phyloP scores from a whole-genome alignment of 1,284 basidiomycete species.

The Sporisorium iseilematis-ciliati region DNA sequence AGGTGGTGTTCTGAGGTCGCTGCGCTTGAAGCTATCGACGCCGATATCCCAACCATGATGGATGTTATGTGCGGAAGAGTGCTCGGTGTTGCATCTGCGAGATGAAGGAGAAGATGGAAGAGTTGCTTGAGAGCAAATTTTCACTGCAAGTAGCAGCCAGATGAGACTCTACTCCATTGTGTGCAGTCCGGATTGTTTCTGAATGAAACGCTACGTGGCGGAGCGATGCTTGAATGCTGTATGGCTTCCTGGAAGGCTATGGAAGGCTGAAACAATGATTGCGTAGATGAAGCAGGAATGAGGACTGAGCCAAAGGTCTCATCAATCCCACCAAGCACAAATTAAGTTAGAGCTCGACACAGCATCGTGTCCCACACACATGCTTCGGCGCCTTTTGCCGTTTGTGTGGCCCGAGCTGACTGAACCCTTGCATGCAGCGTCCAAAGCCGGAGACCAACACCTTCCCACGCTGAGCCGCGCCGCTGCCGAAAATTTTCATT shows the following conservation, averaged over 20 bases:
- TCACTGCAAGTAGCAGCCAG: no score
- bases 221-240: no score
- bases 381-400: conserved; percentile 7
- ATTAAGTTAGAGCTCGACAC: no score
- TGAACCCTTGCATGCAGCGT: conserved; percentile 29
- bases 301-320: background rate
- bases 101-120: background rate
- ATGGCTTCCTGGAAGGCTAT: no score
- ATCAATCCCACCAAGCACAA: no score
- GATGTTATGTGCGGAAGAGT: background rate
- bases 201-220: no score
- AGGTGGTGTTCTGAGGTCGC: conserved; percentile 16
- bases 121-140: no score
- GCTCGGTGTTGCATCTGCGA: background rate
- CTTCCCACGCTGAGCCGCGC: no score
- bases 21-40: background rate
- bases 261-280: no score
- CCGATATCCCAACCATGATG: conserved; percentile 35
- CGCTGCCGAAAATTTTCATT: background rate
- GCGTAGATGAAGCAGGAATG: no score
- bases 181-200: no score
- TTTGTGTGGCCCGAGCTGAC: background rate
- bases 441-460: conserved; percentile 4
- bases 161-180: no score
- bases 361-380: background rate